Evolutionary conservation across 192 early-diverging fungal species (phyloP), one percentile per base, ranked within the genome.

Genomic region (Podila minutissima): DNA sequence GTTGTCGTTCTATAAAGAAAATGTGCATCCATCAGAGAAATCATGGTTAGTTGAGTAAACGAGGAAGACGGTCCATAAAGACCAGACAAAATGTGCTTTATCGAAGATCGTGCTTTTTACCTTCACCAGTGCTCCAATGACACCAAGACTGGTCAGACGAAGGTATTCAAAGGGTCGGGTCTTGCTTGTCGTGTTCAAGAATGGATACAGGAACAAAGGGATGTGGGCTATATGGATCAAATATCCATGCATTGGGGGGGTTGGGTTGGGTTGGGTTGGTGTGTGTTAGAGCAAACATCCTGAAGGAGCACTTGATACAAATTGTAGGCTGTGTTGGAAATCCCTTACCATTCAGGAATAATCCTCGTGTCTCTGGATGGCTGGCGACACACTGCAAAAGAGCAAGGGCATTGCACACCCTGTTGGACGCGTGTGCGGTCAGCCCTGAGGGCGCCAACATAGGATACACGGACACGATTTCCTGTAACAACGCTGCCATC

Each of bases 121-220:
- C 87, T 99, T 99, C 66, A 99, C 97, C 31, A 99, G 83, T 5
- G 97, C 97, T 19, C 97, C 97, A 74, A 99, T 97, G 22, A 99
- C 97, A 64, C 96, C 97, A 12, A 99, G 85, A 69, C 92, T 95
- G 37, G 97, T 98, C 73, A 98, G 84, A 12, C 97, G 91, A 50
- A 99, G 84, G 74, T 99, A 98, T 76, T 99, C 97, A 83, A 97
- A 98, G 28, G 96, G 96, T 48, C 96, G 89, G 26, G 95, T 94
- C 83, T 97, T 98, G 87, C 92, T 94, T 19, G 94, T 94, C 26
- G 97, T 99, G 86, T 97, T 98, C 59, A 99, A 88, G 82, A 97
- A 98, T 32, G 97, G 97, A 63, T 99, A 99, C n/a, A 99, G 90
- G 67, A 98, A 96, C 68, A 97, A 88, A 0, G 97, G 96, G 67